Percentiles rank a stretch among this genome's conserved stretches.
Conservation (phyloP, 2,329 filamentous ascomycete genomes). For the Penicillium sp. region DNA sequence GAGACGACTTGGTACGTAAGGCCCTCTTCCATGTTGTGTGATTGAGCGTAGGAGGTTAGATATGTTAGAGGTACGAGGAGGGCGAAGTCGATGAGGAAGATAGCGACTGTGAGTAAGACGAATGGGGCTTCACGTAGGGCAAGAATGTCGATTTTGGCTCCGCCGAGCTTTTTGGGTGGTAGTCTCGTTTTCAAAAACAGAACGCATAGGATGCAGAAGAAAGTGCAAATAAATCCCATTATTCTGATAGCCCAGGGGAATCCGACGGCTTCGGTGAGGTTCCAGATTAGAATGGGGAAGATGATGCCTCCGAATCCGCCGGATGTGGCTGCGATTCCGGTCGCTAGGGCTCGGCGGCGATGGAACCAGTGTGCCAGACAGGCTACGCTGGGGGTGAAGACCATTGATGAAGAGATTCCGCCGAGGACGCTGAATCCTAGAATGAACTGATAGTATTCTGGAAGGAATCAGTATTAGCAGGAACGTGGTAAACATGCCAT, state of each 20-base stretch:
- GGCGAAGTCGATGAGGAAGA: conserved; percentile 68
- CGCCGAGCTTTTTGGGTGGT: conserved; percentile 56
- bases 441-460: conserved; percentile 32
- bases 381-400: conserved; percentile 28
- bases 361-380: conserved; percentile 32
- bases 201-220: conserved; percentile 48
- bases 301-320: conserved; percentile 59
- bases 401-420: conserved; percentile 20
- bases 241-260: conserved; percentile 60
- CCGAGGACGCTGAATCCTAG: conserved; percentile 27
- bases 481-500: background rate
- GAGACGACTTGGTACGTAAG: conserved; percentile 37
- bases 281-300: conserved; percentile 54
- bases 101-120: conserved; percentile 75
- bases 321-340: conserved; percentile 51
- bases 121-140: conserved; percentile 9
- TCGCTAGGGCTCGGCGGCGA: conserved; percentile 27
- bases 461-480: background rate
- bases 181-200: conserved; percentile 60
- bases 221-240: conserved; percentile 53
- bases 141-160: background rate
- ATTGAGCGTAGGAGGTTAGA: conserved; percentile 44
- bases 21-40: conserved; percentile 14
- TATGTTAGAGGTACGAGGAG: conserved; percentile 66
- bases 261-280: conserved; percentile 48